These are phyloP conservation scores for Pseudomassariella vexata DNA, from an alignment of 2,329 filamentous ascomycete genomes.

Conservation along the genomic window DNA sequence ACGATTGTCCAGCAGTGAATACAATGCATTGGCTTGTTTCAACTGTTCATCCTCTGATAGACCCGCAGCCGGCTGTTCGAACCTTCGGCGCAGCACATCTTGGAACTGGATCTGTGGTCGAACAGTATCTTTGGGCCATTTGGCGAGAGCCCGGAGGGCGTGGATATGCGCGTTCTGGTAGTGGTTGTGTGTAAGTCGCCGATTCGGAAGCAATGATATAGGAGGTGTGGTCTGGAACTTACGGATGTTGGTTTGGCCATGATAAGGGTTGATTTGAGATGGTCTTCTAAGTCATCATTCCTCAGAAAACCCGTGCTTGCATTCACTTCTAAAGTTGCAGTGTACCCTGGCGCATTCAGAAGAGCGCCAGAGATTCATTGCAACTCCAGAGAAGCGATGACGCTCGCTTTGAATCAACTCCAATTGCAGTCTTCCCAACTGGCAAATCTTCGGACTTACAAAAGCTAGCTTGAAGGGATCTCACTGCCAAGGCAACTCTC, in stretches of 20 bases:
- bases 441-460: no score
- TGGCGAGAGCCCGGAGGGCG: constrained; percentile 43
- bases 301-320: no score
- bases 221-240: background rate
- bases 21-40: constrained; percentile 53
- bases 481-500: no score
- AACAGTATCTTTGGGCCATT: constrained; percentile 60
- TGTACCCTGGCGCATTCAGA: no score
- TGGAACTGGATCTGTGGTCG: constrained; percentile 59
- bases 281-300: no score
- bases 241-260: constrained; percentile 9
- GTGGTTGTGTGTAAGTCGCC: constrained; percentile 7
- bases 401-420: no score
- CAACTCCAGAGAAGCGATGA: no score
- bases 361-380: no score
- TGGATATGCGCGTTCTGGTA: constrained; percentile 37
- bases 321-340: no score
- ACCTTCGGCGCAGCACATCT: constrained; percentile 43
- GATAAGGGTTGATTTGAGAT: no score
- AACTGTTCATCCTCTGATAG: constrained; percentile 42
- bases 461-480: no score
- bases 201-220: background rate
- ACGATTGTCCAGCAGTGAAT: constrained; percentile 53
- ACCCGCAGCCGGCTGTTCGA: constrained; percentile 28
- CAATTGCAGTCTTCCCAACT: no score